Evolutionary conservation across 2,329 filamentous ascomycete genomes (phyloP).

Genomic region (Phyllosticta paracitricarpa): DNA sequence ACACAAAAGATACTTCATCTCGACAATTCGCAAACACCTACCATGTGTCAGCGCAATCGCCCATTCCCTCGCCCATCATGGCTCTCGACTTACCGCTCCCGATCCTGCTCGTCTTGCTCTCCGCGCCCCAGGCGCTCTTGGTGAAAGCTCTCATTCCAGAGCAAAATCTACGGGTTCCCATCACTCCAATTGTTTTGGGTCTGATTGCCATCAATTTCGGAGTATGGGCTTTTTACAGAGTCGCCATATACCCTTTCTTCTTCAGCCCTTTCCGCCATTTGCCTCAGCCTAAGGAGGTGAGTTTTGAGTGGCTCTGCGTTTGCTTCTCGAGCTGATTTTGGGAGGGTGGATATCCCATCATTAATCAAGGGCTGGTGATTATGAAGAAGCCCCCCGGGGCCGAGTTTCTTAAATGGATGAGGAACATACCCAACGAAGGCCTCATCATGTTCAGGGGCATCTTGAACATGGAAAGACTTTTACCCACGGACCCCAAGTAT

Average conservation of each 20-base stretch:
- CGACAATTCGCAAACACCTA: not conserved
- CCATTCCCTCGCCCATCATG: conserved; percentile 1
- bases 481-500: conserved; percentile 31
- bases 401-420: conserved; percentile 26
- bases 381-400: conserved; percentile 25
- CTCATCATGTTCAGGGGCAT: conserved; percentile 30
- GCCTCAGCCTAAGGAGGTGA: conserved; percentile 19
- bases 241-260: conserved; percentile 28
- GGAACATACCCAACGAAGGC: conserved; percentile 30
- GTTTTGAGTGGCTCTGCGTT: not conserved
- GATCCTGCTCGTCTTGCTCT: not conserved
- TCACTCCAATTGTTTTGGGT: conserved; percentile 1
- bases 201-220: conserved; percentile 3
- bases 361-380: conserved; percentile 28
- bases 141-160: conserved; percentile 4
- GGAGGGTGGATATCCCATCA: conserved; percentile 17
- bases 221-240: conserved; percentile 1
- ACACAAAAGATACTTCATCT: not conserved
- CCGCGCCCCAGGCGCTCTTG: conserved; percentile 5
- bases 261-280: conserved; percentile 31
- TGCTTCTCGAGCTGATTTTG: not conserved
- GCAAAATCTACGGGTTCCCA: not conserved
- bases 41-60: not conserved
- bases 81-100: conserved; percentile 5
- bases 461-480: conserved; percentile 27